phyloP scores from a whole-genome alignment of 352 stramenopile species.

The Phytophthora pini region DNA sequence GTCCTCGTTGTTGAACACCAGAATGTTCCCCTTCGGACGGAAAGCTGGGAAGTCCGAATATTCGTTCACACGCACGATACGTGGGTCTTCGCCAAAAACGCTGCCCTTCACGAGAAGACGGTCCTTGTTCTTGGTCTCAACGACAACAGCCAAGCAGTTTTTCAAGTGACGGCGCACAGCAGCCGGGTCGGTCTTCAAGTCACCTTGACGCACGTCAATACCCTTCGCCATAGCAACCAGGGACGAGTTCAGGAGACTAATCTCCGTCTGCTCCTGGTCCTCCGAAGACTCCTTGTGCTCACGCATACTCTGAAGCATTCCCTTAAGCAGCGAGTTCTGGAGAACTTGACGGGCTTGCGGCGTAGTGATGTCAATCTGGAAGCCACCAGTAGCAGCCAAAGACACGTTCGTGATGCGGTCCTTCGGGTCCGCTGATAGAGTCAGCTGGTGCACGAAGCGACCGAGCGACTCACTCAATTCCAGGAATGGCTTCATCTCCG shows the following conservation, averaged over 20 bases:
- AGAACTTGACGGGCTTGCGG: constrained; percentile 75
- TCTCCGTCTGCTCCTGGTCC: constrained; percentile 23
- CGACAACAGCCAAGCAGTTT: constrained; percentile 78
- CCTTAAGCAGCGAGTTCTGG: constrained; percentile 79
- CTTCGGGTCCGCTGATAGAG: constrained; percentile 66
- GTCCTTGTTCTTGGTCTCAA: constrained; percentile 67
- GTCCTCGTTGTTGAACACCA: constrained; percentile 89
- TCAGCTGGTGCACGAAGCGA: constrained; percentile 72
- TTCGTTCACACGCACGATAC: constrained; percentile 81
- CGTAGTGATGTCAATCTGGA: constrained; percentile 81
- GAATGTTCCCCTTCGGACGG: constrained; percentile 75
- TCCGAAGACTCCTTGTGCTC: constrained; percentile 26
- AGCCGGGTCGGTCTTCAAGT: constrained; percentile 47
- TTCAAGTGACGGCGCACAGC: constrained; percentile 68
- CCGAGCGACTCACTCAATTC: constrained; percentile 74
- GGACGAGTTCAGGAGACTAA: constrained; percentile 73
- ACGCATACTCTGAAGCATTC: constrained; percentile 69
- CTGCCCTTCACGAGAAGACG: constrained; percentile 74
- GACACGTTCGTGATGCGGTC: constrained; percentile 72
- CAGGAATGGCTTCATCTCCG: constrained; percentile 87
- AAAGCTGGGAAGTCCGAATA: constrained; percentile 89
- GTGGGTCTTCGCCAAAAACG: constrained; percentile 84
- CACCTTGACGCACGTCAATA: constrained; percentile 80
- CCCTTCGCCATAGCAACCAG: constrained; percentile 76
- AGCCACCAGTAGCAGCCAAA: constrained; percentile 64